Evolutionary conservation across 2,329 filamentous ascomycete species (phyloP).

Genomic region (Pseudofabraea citricarpa): DNA sequence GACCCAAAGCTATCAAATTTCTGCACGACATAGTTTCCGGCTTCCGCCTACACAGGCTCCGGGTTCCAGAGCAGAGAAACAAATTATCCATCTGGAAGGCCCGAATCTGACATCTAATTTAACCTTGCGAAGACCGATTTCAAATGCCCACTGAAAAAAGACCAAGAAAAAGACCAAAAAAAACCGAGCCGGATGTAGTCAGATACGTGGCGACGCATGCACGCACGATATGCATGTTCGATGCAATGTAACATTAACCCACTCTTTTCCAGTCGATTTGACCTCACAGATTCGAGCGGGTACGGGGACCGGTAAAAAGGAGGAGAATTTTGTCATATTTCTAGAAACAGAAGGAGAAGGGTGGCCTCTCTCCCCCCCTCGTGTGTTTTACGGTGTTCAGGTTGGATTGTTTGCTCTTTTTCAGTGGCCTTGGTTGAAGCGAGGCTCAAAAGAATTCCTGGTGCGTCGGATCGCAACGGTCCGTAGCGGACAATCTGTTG

Average conservation of each 20-base stretch:
- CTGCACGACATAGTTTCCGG: not conserved
- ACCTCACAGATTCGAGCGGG: too few species aligned
- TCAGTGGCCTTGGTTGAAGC: too few species aligned
- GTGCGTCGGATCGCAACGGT: too few species aligned
- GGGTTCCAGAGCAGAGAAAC: not conserved
- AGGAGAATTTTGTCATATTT: too few species aligned
- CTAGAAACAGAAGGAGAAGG: too few species aligned
- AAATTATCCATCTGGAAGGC: not conserved
- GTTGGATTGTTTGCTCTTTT: too few species aligned
- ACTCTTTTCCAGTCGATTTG: too few species aligned
- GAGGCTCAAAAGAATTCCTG: too few species aligned
- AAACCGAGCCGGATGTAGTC: not conserved
- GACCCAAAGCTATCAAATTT: not conserved
- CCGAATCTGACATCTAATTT: not conserved
- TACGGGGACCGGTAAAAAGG: too few species aligned
- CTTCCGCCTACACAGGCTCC: not conserved
- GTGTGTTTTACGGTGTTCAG: too few species aligned
- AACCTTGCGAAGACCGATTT: not conserved
- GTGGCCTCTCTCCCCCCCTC: too few species aligned
- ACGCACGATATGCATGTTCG: not conserved
- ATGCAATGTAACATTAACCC: not conserved
- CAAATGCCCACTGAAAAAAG: not conserved
- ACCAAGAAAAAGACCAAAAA: not conserved
- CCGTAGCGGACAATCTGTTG: too few species aligned
- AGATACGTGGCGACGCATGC: not conserved